Conservation (phyloP, 2,329 filamentous ascomycete species). For the Aspergillus clavatus region DNA sequence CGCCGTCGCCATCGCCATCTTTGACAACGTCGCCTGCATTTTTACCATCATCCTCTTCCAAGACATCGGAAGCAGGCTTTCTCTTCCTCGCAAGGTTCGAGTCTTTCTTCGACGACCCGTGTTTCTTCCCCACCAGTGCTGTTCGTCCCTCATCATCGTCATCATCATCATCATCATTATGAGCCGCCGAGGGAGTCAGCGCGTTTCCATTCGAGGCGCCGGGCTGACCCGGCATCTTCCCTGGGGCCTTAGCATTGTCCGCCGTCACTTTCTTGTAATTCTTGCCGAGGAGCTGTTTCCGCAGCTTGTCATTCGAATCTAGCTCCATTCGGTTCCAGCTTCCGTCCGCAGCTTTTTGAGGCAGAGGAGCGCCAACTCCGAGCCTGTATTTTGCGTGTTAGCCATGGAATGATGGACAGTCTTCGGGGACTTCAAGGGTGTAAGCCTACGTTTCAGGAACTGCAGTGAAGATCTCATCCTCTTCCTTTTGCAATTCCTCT, state of each 20-base stretch:
- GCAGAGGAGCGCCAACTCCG: slow-evolving; percentile 46
- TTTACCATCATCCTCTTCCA: slow-evolving; percentile 1
- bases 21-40: slow-evolving; percentile 1
- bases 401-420: too few species aligned
- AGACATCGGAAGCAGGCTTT: slow-evolving; percentile 4
- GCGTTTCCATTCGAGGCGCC: background rate
- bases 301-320: slow-evolving; percentile 42
- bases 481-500: slow-evolving; percentile 47
- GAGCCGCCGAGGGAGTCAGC: background rate
- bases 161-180: slow-evolving; percentile 21
- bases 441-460: slow-evolving; percentile 51
- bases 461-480: slow-evolving; percentile 51
- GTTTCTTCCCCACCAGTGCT: slow-evolving; percentile 32
- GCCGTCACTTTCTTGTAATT: slow-evolving; percentile 39
- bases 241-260: slow-evolving; percentile 20
- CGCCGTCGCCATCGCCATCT: slow-evolving; percentile 7
- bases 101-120: background rate
- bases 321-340: slow-evolving; percentile 38
- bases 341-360: slow-evolving; percentile 37
- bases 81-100: slow-evolving; percentile 10
- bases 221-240: slow-evolving; percentile 26
- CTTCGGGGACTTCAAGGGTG: too few species aligned
- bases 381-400: slow-evolving; percentile 29
- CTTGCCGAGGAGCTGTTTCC: slow-evolving; percentile 43
- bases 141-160: slow-evolving; percentile 40